Conservation (phyloP, 2,329 filamentous ascomycete genomes). For the Colletotrichum sp. region DNA sequence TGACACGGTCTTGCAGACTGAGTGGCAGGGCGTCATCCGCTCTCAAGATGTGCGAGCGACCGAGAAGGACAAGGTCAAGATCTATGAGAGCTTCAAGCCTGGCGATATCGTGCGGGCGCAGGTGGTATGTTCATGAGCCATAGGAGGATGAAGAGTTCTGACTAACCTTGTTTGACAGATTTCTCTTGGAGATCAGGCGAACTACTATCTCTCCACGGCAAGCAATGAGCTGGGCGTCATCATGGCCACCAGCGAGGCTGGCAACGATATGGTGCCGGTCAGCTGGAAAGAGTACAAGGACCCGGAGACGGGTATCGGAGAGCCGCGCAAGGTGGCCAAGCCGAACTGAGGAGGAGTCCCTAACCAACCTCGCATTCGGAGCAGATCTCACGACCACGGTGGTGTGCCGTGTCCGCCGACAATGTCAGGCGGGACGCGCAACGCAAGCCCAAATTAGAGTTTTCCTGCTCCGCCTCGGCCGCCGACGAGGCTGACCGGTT, state of each 20-base stretch:
- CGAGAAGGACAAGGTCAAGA: conserved; percentile 93
- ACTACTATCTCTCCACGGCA: conserved; percentile 93
- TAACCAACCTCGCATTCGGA: not conserved
- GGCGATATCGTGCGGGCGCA: conserved; percentile 89
- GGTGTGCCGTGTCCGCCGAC: not conserved
- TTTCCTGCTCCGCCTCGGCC: conserved; percentile 2
- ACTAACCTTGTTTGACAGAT: conserved; percentile 55
- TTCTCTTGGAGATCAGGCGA: conserved; percentile 89
- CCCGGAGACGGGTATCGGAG: conserved; percentile 75
- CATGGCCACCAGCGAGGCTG: conserved; percentile 86
- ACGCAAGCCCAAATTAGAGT: not conserved
- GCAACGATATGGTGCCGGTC: conserved; percentile 89
- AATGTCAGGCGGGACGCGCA: not conserved
- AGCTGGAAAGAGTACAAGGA: conserved; percentile 97
- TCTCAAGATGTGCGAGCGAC: conserved; percentile 92
- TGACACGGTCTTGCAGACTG: conserved; percentile 72
- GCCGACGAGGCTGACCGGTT: not conserved
- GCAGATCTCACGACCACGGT: not conserved
- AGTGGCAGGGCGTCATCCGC: conserved; percentile 85
- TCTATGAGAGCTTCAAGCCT: conserved; percentile 89
- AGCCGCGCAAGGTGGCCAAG: conserved; percentile 91
- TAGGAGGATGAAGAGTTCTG: not conserved
- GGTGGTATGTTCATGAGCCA: conserved; percentile 62
- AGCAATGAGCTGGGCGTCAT: conserved; percentile 92
- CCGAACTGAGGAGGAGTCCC: conserved; percentile 67